Conservation (phyloP, 148 eudicot species). For the Arbutus unedo region DNA sequence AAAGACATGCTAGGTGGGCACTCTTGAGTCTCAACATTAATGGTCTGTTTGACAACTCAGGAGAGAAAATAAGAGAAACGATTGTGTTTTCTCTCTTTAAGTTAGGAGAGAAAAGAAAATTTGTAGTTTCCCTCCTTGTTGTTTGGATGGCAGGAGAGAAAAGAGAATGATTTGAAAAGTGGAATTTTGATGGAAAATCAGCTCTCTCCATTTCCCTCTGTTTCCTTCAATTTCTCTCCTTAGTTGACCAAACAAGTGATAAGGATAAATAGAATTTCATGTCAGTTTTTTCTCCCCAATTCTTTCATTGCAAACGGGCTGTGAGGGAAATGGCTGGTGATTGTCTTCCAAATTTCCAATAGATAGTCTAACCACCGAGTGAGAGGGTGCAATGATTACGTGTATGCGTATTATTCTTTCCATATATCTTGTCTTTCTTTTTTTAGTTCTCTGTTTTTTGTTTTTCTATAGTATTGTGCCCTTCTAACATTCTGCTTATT, state of each 20-base stretch:
- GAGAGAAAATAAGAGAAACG: background rate
- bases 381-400: background rate
- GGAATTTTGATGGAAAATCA: background rate
- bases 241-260: background rate
- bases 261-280: background rate
- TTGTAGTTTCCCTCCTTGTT: background rate
- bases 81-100: background rate
- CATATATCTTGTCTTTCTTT: background rate
- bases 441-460: background rate
- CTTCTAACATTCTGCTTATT: constrained; percentile 5
- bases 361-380: background rate
- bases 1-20: background rate
- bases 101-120: background rate
- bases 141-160: background rate
- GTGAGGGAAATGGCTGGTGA: background rate
- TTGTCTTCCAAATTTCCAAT: background rate
- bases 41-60: background rate
- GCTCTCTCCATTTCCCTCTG: background rate
- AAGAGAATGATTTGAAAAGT: background rate
- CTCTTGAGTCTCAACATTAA: background rate
- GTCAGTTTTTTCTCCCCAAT: background rate
- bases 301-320: background rate
- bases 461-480: background rate
- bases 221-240: background rate
- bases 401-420: background rate